phyloP scores from a whole-genome alignment of 192 early-diverging fungal species.

The Gamsiella multidivaricata region DNA sequence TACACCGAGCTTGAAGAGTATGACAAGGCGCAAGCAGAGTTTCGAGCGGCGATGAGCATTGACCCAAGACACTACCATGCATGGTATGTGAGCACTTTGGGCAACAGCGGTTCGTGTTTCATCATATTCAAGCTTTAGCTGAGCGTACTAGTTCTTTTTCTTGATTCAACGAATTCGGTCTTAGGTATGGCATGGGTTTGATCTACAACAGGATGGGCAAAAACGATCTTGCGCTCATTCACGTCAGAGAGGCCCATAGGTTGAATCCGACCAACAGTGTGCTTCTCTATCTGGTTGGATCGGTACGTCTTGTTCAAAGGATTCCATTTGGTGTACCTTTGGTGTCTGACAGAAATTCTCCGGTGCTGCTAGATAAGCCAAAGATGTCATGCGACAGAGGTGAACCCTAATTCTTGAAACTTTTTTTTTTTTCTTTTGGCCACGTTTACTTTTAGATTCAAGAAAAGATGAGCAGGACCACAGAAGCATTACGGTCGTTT shows the following conservation, averaged over 20 bases:
- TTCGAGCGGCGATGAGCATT: constrained; percentile 75
- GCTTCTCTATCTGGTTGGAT: constrained; percentile 77
- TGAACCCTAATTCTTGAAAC: neutral
- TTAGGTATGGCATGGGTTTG: constrained; percentile 82
- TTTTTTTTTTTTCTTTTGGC: neutral
- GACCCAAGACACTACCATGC: constrained; percentile 86
- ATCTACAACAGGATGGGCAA: constrained; percentile 80
- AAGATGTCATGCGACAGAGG: neutral
- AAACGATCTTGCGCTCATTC: constrained; percentile 74
- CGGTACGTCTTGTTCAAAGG: constrained; percentile 65
- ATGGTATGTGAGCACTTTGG: constrained; percentile 63
- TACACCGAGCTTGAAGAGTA: constrained; percentile 77
- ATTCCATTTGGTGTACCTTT: no score
- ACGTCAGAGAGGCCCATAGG: constrained; percentile 75
- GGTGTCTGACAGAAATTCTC: no score
- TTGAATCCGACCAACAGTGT: constrained; percentile 82
- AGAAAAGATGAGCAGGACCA: constrained; percentile 64
- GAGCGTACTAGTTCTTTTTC: no score
- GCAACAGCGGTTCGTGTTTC: neutral
- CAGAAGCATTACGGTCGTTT: constrained; percentile 70
- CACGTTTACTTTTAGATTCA: constrained; percentile 55
- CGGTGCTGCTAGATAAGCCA: no score
- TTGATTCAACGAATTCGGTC: no score
- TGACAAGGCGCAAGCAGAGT: constrained; percentile 79
- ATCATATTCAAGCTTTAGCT: no score